These are phyloP conservation scores for Phytopythium mirpurense DNA, from an alignment of 352 stramenopile species.

Conservation along the genomic window DNA sequence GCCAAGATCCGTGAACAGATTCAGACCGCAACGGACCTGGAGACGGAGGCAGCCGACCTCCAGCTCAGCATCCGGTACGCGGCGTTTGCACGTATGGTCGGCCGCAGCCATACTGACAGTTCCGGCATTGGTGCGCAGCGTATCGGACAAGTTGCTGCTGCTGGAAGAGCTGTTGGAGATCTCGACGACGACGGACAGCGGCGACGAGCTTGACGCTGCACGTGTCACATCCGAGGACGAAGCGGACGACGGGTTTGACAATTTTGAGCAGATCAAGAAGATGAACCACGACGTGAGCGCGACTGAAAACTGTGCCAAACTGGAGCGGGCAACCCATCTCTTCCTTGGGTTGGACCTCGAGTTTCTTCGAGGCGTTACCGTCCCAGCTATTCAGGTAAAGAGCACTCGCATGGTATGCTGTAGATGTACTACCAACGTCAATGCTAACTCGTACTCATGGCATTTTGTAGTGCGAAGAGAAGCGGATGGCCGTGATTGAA, in stretches of 20 bases:
- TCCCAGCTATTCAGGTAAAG: conserved; percentile 59
- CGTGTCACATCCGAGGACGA: conserved; percentile 17
- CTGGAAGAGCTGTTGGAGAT: conserved; percentile 78
- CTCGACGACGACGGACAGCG: conserved; percentile 22
- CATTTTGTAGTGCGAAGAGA: conserved; percentile 48
- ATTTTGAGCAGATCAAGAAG: conserved; percentile 57
- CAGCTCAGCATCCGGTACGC: conserved; percentile 50
- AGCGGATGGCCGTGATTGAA: conserved; percentile 61
- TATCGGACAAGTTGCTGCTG: conserved; percentile 73
- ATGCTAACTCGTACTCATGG: not conserved
- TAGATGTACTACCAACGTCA: too few species aligned
- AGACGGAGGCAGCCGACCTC: conserved; percentile 42
- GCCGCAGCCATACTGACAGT: too few species aligned
- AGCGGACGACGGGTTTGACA: conserved; percentile 63
- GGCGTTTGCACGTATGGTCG: not conserved
- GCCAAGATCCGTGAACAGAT: conserved; percentile 48
- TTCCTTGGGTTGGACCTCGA: conserved; percentile 77
- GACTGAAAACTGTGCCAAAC: conserved; percentile 54
- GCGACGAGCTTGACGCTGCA: conserved; percentile 12
- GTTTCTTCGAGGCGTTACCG: conserved; percentile 63
- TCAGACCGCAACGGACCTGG: conserved; percentile 34
- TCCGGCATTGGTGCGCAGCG: too few species aligned
- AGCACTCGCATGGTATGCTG: too few species aligned
- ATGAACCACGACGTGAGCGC: conserved; percentile 25
- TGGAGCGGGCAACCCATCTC: conserved; percentile 70